Evolutionary conservation across 2,329 filamentous ascomycete genomes (phyloP), one percentile per base, ranked within the genome.

Genomic region (Lachnellula willkommii): DNA sequence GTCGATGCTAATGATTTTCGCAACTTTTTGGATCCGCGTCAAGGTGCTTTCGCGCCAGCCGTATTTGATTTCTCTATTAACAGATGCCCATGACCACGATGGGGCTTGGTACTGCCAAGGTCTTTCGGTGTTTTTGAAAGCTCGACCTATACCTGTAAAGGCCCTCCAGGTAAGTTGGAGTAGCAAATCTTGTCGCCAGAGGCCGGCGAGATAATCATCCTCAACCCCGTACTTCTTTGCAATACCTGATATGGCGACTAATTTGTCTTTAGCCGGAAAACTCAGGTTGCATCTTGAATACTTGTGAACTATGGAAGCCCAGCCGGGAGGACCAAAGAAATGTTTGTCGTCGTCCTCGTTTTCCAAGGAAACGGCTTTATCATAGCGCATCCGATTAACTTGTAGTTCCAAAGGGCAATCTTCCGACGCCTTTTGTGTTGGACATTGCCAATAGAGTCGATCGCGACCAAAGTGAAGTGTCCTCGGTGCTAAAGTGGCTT

Each of bases 191-290:
- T 42, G 40, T 24, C 52, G 52, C 59, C 59, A 61, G 20, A 61
- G 53, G 12, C 59, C 59, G 12, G 57, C 57, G 3, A 57, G 39
- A 45, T 61, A 61, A 22, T 61, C 54, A 15, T 49, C 47, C 26
- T 47, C 39, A 11, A 42, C 24, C 9, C 52, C 52, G 17, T 47
- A 36, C 26, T 35, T 35, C 24, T 39, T 52, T 1, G 57, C 59
- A 12, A 60, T 22, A 5, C 57, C 59, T 0, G 54, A 56, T 15
- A 61, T 56, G 5, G 57, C 57, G 26, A 55, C 35, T 4, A 61
- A 36, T n/a, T 51, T 55, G 24, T 61, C 59, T 40, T 54, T 54
- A 3, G 43, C 42, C 15, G 57, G 57, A 46, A 60, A 60, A 4
- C 50, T 56, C 7, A 61, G 52, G 9, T 55, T 28, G 8, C 57